A percentile compares a stretch with the other conserved stretches of the same genome.
Conservation (phyloP, 164 flowering plant genomes). For the Protea cynaroides region DNA sequence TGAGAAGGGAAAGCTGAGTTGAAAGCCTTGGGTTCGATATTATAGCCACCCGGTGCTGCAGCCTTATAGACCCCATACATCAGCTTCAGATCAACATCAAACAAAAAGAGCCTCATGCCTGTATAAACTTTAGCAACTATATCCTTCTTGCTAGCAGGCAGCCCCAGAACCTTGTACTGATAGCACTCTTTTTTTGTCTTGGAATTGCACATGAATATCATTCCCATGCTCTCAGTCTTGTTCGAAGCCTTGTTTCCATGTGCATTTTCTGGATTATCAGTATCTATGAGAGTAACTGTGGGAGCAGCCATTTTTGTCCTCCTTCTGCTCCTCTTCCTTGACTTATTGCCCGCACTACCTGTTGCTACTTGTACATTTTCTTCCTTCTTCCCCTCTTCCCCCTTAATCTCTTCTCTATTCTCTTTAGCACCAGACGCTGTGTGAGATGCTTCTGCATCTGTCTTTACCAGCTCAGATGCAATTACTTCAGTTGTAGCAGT, state of each 20-base stretch:
- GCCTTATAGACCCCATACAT: slow-evolving; percentile 63
- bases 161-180: slow-evolving; percentile 43
- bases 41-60: slow-evolving; percentile 46
- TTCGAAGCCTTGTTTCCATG: slow-evolving; percentile 15
- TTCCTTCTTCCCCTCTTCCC: slow-evolving; percentile 9
- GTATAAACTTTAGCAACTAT: slow-evolving; percentile 32
- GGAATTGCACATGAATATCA: slow-evolving; percentile 61
- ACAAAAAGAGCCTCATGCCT: slow-evolving; percentile 57
- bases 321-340: slow-evolving; percentile 14
- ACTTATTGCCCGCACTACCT: slow-evolving; percentile 7
- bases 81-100: slow-evolving; percentile 45
- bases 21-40: slow-evolving; percentile 59
- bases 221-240: slow-evolving; percentile 34
- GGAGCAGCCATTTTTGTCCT: background rate
- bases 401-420: slow-evolving; percentile 8
- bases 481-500: background rate
- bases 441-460: background rate
- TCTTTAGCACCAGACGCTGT: background rate
- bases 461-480: slow-evolving; percentile 5
- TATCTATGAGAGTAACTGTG: slow-evolving; percentile 3
- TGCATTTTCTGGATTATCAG: slow-evolving; percentile 21
- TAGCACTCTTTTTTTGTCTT: slow-evolving; percentile 57
- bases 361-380: slow-evolving; percentile 10
- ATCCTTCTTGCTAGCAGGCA: slow-evolving; percentile 50
- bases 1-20: slow-evolving; percentile 52